phyloP scores from a whole-genome alignment of 257 asterid genomes.

The Nicotiana undulata region DNA sequence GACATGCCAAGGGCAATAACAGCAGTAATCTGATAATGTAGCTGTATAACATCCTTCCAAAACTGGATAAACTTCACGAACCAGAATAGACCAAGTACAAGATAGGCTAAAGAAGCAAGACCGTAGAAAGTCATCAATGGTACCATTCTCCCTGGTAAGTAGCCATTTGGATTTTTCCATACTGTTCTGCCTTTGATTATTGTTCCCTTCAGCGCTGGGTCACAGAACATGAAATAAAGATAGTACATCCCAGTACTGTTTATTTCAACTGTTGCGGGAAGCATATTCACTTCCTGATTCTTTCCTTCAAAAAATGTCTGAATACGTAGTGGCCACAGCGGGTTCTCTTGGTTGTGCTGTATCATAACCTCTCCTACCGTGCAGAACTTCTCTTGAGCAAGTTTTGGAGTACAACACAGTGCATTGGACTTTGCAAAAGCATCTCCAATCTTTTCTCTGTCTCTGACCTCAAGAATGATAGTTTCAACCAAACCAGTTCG shows the following conservation, averaged over 20 bases:
- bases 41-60: constrained; percentile 30
- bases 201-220: constrained; percentile 30
- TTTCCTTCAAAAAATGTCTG: constrained; percentile 27
- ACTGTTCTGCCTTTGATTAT: constrained; percentile 27
- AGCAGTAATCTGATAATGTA: constrained; percentile 33
- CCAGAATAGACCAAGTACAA: constrained; percentile 32
- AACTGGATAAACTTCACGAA: constrained; percentile 22
- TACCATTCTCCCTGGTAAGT: constrained; percentile 37
- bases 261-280: constrained; percentile 11
- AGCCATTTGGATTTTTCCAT: constrained; percentile 37
- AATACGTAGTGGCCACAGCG: constrained; percentile 28
- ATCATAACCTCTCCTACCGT: constrained; percentile 29
- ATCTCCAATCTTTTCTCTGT: constrained; percentile 29
- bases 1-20: constrained; percentile 39
- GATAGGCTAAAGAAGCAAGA: constrained; percentile 32
- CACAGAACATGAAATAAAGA: constrained; percentile 33
- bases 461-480: constrained; percentile 33
- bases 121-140: constrained; percentile 32
- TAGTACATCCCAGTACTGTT: constrained; percentile 34
- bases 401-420: constrained; percentile 27
- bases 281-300: constrained; percentile 25
- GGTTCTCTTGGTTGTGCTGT: constrained; percentile 23
- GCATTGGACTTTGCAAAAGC: constrained; percentile 20
- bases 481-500: constrained; percentile 32
- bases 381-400: constrained; percentile 26